phyloP scores from a whole-genome alignment of 2,329 filamentous ascomycete species.

The Dactylellina cionopaga region DNA sequence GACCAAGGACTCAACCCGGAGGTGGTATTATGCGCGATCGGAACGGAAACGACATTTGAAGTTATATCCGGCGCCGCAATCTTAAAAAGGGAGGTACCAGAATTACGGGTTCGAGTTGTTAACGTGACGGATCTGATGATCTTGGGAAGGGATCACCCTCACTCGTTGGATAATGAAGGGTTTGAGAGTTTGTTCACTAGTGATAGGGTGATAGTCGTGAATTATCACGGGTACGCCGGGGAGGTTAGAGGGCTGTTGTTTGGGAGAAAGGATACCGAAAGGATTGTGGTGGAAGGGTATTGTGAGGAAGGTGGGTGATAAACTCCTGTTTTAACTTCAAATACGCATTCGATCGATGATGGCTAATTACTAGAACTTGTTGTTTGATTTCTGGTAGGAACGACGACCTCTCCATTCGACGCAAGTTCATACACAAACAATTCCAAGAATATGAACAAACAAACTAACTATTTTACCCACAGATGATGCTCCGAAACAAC shows the following conservation, averaged over 20 bases:
- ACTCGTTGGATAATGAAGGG: slow-evolving; percentile 66
- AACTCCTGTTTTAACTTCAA: not conserved
- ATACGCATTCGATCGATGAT: too few species aligned
- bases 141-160: slow-evolving; percentile 70
- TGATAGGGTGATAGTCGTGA: slow-evolving; percentile 70
- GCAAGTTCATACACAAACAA: slow-evolving; percentile 29
- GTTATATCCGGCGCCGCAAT: slow-evolving; percentile 71
- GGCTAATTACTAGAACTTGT: slow-evolving; percentile 55
- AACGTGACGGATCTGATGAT: slow-evolving; percentile 76
- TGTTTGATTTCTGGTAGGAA: not conserved
- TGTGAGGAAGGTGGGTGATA: slow-evolving; percentile 68
- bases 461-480: too few species aligned
- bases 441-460: not conserved
- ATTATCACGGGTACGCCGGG: slow-evolving; percentile 73
- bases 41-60: slow-evolving; percentile 74
- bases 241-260: slow-evolving; percentile 72
- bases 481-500: slow-evolving; percentile 72
- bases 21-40: slow-evolving; percentile 72
- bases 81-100: slow-evolving; percentile 65
- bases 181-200: slow-evolving; percentile 70
- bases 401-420: slow-evolving; percentile 74
- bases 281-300: slow-evolving; percentile 70
- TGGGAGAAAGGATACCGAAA: slow-evolving; percentile 65
- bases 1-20: slow-evolving; percentile 69
- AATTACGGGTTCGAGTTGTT: slow-evolving; percentile 69